Evolutionary conservation across 1,284 basidiomycete genomes (phyloP).

Genomic region (Phlebopus sp.): DNA sequence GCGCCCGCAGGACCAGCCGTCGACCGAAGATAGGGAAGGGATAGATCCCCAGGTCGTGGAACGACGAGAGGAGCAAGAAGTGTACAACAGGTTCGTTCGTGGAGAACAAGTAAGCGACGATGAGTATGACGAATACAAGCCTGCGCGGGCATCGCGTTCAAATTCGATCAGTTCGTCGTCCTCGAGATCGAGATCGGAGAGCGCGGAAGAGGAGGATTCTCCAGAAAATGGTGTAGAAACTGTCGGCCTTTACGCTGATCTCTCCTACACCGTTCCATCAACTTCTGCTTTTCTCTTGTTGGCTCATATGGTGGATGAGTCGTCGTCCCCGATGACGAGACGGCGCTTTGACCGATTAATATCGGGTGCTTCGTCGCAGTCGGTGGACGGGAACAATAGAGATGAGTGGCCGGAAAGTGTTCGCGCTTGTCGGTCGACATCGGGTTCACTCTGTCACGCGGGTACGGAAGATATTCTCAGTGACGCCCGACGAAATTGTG

Average conservation of each 20-base stretch:
- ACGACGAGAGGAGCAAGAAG: constrained; percentile 27
- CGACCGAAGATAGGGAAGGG: constrained; percentile 4
- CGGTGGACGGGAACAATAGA: constrained; percentile 3
- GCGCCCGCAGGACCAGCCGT: constrained; percentile 1
- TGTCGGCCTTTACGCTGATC: constrained; percentile 43
- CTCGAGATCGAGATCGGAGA: constrained; percentile 29
- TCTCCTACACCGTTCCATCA: constrained; percentile 33
- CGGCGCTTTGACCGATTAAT: constrained; percentile 41
- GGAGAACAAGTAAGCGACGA: constrained; percentile 62
- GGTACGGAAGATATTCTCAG: constrained; percentile 22
- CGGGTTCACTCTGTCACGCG: constrained; percentile 1
- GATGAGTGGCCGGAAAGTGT: constrained; percentile 29
- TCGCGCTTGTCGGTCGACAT: constrained; percentile 19
- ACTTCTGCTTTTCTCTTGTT: constrained; percentile 44
- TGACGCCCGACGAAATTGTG: constrained; percentile 52
- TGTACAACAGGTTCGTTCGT: constrained; percentile 58
- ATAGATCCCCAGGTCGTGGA: constrained; percentile 1
- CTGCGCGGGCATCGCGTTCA: constrained; percentile 19
- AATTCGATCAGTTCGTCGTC: constrained; percentile 24
- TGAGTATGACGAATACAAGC: constrained; percentile 51
- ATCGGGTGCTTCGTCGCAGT: constrained; percentile 9
- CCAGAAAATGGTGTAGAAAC: constrained; percentile 34
- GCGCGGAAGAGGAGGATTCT: constrained; percentile 22
- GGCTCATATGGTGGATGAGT: constrained; percentile 45
- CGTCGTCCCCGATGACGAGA: constrained; percentile 46